Conservation (phyloP, 208 protist genomes). For the Trypanosoma mega region DNA sequence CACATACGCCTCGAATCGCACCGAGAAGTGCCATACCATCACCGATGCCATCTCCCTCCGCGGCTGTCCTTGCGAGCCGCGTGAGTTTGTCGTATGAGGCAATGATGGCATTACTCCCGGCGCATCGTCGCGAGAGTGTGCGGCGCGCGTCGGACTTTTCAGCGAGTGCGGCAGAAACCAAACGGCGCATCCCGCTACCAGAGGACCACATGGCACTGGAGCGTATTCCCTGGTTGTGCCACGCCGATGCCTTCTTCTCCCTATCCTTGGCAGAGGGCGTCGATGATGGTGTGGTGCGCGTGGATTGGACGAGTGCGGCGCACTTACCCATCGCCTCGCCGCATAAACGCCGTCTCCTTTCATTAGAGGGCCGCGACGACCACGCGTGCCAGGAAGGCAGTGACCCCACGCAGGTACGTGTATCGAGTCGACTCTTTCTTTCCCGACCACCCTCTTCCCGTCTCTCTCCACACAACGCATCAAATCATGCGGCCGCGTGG, state of each 20-base stretch:
- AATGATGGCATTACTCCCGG: constrained; percentile 14
- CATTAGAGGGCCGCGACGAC: background rate
- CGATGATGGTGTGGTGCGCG: constrained; percentile 59
- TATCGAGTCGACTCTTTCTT: too few species aligned
- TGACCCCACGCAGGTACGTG: too few species aligned
- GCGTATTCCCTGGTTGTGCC: constrained; percentile 61
- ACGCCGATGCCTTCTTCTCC: constrained; percentile 66
- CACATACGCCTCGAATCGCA: too few species aligned
- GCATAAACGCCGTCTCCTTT: background rate
- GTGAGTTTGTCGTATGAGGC: constrained; percentile 20
- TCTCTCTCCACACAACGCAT: too few species aligned
- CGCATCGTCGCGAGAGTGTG: constrained; percentile 17
- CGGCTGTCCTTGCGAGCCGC: constrained; percentile 10
- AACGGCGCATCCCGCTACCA: too few species aligned
- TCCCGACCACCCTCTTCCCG: too few species aligned
- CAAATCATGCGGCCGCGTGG: too few species aligned
- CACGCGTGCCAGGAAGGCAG: too few species aligned
- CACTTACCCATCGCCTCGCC: constrained; percentile 22
- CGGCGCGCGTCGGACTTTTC: constrained; percentile 16
- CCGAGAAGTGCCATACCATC: too few species aligned
- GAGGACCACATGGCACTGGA: constrained; percentile 30
- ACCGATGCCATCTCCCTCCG: background rate
- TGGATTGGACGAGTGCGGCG: constrained; percentile 32
- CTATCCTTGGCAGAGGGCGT: constrained; percentile 44
- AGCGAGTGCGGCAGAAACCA: too few species aligned